Evolutionary conservation across 306 rosid genomes (phyloP).

Genomic region (Castanea mollissima): DNA sequence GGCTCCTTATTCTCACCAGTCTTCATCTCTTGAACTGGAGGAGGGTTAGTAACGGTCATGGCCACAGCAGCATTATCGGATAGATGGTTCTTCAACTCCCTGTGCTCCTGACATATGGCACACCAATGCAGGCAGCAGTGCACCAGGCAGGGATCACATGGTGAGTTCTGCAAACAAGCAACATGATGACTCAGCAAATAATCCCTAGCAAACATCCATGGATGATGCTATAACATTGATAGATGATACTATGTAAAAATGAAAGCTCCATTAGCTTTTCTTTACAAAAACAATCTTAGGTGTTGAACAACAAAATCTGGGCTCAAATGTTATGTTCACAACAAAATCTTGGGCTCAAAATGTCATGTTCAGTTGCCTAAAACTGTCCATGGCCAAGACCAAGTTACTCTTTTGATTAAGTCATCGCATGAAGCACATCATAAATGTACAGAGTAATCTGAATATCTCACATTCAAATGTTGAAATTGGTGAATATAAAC

Average conservation of each 20-base stretch:
- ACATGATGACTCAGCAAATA: not conserved
- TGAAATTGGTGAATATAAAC: not conserved
- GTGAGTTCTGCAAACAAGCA: constrained; percentile 42
- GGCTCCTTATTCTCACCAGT: constrained; percentile 28
- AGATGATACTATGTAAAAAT: not conserved
- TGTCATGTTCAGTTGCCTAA: not conserved
- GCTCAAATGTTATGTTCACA: too few relatives aligned
- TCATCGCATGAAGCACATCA: not conserved
- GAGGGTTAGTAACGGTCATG: constrained; percentile 43
- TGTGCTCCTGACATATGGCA: constrained; percentile 56
- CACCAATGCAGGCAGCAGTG: constrained; percentile 60
- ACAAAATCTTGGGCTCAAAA: too few relatives aligned
- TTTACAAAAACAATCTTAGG: not conserved
- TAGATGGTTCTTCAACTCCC: constrained; percentile 55
- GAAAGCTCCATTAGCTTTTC: not conserved
- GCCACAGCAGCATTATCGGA: constrained; percentile 19
- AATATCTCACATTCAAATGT: not conserved
- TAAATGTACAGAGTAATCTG: not conserved
- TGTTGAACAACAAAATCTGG: not conserved
- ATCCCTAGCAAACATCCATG: not conserved
- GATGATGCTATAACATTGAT: not conserved
- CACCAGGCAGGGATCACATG: constrained; percentile 64
- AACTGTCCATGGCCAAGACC: not conserved
- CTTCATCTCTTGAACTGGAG: constrained; percentile 49
- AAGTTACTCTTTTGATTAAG: not conserved